A percentile compares a stretch with the other conserved stretches of the same genome.
These are phyloP conservation scores for Mycena amicta DNA, from an alignment of 768 basidiomycete species.

Conservation along the genomic window DNA sequence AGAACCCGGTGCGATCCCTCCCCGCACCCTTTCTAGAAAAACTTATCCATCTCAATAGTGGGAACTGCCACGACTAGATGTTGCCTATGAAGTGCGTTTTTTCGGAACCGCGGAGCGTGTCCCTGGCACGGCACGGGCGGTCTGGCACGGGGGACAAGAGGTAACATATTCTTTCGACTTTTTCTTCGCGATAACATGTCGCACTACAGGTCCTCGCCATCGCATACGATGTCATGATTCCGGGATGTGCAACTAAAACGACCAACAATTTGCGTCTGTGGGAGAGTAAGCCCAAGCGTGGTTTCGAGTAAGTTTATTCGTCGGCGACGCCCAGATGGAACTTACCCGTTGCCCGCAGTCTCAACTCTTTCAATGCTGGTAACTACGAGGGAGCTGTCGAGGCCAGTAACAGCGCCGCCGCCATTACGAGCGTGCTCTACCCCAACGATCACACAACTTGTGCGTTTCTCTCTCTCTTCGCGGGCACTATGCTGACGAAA, in stretches of 20 bases:
- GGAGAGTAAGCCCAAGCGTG: constrained; percentile 86
- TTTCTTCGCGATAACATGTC: no score
- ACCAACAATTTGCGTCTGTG: constrained; percentile 88
- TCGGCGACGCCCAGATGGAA: background rate
- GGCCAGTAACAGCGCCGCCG: constrained; percentile 85
- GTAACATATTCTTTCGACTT: no score
- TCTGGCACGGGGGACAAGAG: constrained; percentile 91
- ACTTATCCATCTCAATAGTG: no score
- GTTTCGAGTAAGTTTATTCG: constrained; percentile 69
- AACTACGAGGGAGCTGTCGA: constrained; percentile 91
- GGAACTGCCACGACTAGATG: constrained; percentile 87
- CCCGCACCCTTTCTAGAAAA: no score
- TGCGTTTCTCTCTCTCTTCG: constrained; percentile 19
- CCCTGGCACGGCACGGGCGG: constrained; percentile 58
- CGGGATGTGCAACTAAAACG: constrained; percentile 61
- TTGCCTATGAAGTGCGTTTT: constrained; percentile 84
- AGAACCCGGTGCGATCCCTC: no score
- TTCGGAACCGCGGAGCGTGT: constrained; percentile 81
- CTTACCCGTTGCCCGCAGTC: constrained; percentile 15
- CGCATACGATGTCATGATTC: constrained; percentile 95
- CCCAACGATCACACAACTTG: constrained; percentile 86
- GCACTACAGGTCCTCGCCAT: constrained; percentile 91
- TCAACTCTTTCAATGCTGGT: constrained; percentile 96
- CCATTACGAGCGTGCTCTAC: constrained; percentile 94
- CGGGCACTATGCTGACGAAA: constrained; percentile 8